Conservation (phyloP, 768 basidiomycete species). For the Phlebiopsis gigantea region DNA sequence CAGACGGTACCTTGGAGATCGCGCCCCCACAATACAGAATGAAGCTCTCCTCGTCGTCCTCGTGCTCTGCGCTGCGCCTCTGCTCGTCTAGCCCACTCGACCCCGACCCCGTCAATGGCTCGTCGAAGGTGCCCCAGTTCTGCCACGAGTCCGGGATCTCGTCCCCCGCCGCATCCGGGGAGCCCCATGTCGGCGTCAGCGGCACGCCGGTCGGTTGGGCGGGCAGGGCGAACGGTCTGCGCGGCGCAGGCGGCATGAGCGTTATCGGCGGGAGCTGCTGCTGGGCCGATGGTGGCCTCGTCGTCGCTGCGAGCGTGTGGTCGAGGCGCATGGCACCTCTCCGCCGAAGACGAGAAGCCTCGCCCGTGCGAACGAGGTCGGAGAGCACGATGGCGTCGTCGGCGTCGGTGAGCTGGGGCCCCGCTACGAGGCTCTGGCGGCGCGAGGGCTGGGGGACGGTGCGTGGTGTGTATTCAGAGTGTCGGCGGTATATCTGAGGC, state of each 20-base stretch:
- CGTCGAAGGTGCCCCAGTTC: not conserved
- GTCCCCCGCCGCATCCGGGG: not conserved
- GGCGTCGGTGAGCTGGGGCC: slow-evolving; percentile 36
- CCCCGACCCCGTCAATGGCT: not conserved
- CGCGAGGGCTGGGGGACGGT: slow-evolving; percentile 19
- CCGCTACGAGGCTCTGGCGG: slow-evolving; percentile 16
- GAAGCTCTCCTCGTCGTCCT: slow-evolving; percentile 24
- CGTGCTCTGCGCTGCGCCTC: slow-evolving; percentile 14
- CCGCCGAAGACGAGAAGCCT: slow-evolving; percentile 67
- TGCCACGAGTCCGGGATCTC: not conserved
- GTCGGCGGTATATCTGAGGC: slow-evolving; percentile 27
- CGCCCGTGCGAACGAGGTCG: slow-evolving; percentile 68
- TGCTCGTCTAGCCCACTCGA: slow-evolving; percentile 5
- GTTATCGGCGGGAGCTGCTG: not conserved
- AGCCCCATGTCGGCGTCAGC: not conserved
- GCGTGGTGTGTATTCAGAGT: slow-evolving; percentile 18
- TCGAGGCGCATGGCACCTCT: slow-evolving; percentile 69
- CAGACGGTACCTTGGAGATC: not conserved
- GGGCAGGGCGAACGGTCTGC: slow-evolving; percentile 6
- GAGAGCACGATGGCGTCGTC: slow-evolving; percentile 70
- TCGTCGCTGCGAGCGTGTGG: slow-evolving; percentile 23
- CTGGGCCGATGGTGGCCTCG: slow-evolving; percentile 8
- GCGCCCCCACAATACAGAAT: slow-evolving; percentile 38
- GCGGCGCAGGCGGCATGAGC: slow-evolving; percentile 1
- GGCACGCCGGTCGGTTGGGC: not conserved